Base-by-base conservation (phyloP, 1,139 yeast species). In the Insectozyma bohioensis region DNA sequence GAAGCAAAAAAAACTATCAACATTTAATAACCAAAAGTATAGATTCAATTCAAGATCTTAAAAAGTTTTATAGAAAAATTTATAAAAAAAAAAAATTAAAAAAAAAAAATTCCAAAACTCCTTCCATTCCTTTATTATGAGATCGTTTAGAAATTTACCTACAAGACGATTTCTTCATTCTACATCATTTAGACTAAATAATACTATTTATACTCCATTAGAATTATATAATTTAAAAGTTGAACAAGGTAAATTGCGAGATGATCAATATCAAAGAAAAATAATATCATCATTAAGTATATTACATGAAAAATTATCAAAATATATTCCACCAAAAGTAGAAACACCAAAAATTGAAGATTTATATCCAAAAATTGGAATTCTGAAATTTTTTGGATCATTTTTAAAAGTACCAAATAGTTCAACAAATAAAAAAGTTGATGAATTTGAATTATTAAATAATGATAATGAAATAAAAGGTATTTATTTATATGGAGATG, bases 401-500 rank as follows among this genome's bases (percentile, higher is more conserved):
- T 45, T 60, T 30, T 65, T 63, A 28, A 55, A 60, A 7, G n/a
- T n/a, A n/a, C n/a, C n/a, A n/a, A 40, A 40, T n/a, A 43, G 48
- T 11, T 30, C 33, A 13, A 35, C 35, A 12, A 27, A 34, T 8
- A 31, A 33, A 14, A 19, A 34, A 32, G 36, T 37, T n/a, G 48
- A 54, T 1, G 61, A 56, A 18, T 10, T 16, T 7, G 28, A 20
- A 11, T 19, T 32, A 22, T 26, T 25, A 16, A 20, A 4, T 13
- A 31, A 28, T 9, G 29, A 21, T 12, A 59, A 52, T 37, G 52
- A 49, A 7, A 67, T 75, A 21, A 95, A 75, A 46, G 98, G 98
- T 2, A 83, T 92, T 11, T 92, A 92, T 54, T 68, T 92, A 17
- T 92, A 86, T 57, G 98, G 98, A 12, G 98, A 92, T 56, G 98